phyloP scores from a whole-genome alignment of 192 early-diverging fungal species.

The Mortierella alpina region DNA sequence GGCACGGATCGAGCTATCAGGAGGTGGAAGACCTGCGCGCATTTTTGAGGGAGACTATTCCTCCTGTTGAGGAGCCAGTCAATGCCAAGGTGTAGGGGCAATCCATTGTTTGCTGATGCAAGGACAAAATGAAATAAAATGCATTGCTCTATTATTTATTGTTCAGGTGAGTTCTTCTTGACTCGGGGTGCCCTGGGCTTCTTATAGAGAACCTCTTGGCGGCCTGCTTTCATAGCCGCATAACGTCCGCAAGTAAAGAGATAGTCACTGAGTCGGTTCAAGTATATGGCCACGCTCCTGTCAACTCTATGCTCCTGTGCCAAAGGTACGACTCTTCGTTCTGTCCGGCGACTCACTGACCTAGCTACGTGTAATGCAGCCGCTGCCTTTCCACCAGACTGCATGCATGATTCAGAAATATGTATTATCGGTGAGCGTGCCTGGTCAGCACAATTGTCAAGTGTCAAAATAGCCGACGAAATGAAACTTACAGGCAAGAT shows the following conservation, averaged over 20 bases:
- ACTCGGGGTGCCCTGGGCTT: conserved; percentile 47
- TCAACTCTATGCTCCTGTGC: conserved; percentile 68
- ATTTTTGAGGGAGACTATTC: conserved; percentile 72
- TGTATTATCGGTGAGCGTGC: not conserved
- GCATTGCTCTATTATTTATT: conserved; percentile 1
- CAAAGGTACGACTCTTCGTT: conserved; percentile 80
- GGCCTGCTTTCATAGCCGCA: conserved; percentile 75
- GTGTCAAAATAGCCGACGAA: not conserved
- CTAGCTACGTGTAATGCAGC: conserved; percentile 84
- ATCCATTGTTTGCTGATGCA: not conserved
- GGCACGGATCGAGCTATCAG: conserved; percentile 74
- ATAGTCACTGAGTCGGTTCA: conserved; percentile 88
- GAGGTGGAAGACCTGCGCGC: conserved; percentile 78
- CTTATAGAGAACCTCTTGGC: conserved; percentile 79
- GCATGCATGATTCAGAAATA: not conserved
- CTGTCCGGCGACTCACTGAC: conserved; percentile 83
- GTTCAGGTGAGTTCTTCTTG: conserved; percentile 13
- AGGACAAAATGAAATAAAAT: not conserved
- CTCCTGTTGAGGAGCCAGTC: conserved; percentile 9
- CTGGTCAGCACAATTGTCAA: not conserved
- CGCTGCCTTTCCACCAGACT: conserved; percentile 89
- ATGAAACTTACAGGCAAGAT: conserved; percentile 77
- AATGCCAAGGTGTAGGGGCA: not conserved
- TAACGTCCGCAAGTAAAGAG: conserved; percentile 88
- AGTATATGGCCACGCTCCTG: conserved; percentile 68